Conservation (phyloP, 352 stramenopile species). For the Globisporangium middletonii region DNA sequence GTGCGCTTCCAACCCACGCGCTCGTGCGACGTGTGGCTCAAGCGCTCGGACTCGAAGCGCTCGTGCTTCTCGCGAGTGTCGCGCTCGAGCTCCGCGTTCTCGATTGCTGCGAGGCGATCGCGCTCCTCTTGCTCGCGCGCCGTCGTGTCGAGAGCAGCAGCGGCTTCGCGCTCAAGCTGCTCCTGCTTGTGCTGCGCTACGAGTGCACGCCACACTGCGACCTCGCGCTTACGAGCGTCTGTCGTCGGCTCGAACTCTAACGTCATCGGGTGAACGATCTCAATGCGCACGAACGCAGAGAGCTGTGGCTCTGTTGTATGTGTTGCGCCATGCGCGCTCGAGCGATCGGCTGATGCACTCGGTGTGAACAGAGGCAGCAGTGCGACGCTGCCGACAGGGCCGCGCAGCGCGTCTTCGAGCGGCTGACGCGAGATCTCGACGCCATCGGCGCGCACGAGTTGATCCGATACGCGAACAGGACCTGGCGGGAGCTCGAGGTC, state of each 20-base stretch:
- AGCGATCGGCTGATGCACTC: not conserved
- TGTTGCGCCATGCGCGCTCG: not conserved
- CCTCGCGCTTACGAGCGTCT: conserved; percentile 16
- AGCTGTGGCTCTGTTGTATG: conserved; percentile 26
- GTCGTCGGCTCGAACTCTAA: conserved; percentile 49
- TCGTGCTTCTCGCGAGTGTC: conserved; percentile 29
- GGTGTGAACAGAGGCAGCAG: conserved; percentile 48
- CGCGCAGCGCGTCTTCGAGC: conserved; percentile 40
- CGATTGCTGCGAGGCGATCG: conserved; percentile 23
- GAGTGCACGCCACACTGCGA: conserved; percentile 28
- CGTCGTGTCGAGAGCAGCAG: conserved; percentile 25
- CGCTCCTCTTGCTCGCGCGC: conserved; percentile 27
- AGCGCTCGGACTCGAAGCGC: conserved; percentile 36
- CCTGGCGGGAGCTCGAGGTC: not conserved
- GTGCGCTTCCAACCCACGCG: conserved; percentile 27
- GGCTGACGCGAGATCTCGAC: conserved; percentile 30
- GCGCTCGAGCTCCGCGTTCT: conserved; percentile 25
- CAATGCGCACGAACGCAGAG: conserved; percentile 51
- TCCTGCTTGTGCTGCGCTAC: conserved; percentile 22
- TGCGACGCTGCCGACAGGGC: conserved; percentile 27
- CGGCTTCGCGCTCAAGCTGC: conserved; percentile 24
- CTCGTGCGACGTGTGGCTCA: conserved; percentile 51
- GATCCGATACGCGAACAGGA: conserved; percentile 28
- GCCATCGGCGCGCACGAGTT: conserved; percentile 43
- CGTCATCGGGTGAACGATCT: conserved; percentile 42